Base-by-base conservation (phyloP, 306 rosid species). In the Castanopsis chinensis region DNA sequence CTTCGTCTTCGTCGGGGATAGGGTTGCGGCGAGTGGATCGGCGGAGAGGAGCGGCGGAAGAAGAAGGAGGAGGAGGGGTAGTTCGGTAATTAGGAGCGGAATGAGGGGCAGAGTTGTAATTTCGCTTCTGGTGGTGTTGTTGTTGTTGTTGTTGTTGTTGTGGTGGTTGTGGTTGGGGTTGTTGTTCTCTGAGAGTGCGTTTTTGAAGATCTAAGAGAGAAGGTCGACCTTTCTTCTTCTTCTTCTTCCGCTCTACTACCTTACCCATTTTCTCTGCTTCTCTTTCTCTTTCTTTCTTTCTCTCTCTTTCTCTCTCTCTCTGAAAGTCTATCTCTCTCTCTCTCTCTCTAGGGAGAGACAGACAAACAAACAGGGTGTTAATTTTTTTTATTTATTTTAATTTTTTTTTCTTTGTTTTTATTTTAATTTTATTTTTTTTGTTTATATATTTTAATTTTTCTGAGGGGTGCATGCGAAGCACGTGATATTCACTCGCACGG, bases 161-260 rank as follows among this genome's bases (percentile, higher is more conserved):
- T 7, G 43, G 43, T 37, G 10, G 43, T 37, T 37, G 80, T 11
- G 80, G 73, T 45, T 64, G 78, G 2, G 67, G 80, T 30, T 85
- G 82, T 21, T 89, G 85, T 43, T 90, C 88, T 65, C 76, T 83
- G 49, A 90, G 83, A 41, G 78, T 85, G 32, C 94, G 91, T 71
- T 81, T 90, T 80, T 88, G 92, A 75, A 90, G 91, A 88, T 90
- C 94, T 53, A 90, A 85, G 23, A 90, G 91, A 84, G 92, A 90
- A 18, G 94, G 94, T 69, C 92, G 83, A 43, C 94, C 94, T 80
- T 90, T 90, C 92, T 90, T 90, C 94, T 85, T 88, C 93, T 86
- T 88, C 92, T 69, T 85, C 92, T 59, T 59, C 27, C 35, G 84
- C 87, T 90, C 89, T 85, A 90, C 90, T 83, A 83, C 84, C 92